Evolutionary conservation across 2,329 filamentous ascomycete species (phyloP), one percentile per base, ranked within the genome.

Genomic region (Metarhizium rileyi): DNA sequence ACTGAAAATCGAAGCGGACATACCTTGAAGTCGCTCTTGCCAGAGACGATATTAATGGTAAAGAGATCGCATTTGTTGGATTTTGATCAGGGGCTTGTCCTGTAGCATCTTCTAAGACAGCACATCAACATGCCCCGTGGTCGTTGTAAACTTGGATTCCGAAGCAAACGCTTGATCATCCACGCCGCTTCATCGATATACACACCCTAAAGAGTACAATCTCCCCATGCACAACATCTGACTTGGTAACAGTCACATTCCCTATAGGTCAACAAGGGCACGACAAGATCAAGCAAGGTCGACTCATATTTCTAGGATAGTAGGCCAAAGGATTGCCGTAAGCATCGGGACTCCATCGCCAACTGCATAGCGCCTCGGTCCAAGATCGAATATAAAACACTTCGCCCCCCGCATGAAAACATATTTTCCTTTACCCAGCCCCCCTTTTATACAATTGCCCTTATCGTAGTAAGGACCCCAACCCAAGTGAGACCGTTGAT

Each of bases 121-220:
- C 5, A 76, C 64, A 43, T 69, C 60, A 33, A 74, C 47, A 44
- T 65, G 71, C 1, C 66, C 68, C 1, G 63, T 71, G n/a, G 76
- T 44, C 1, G 63, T 58, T 4, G 54, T 58, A 4, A 72, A 57
- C n/a, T 50, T 56, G 4, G 55, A 54, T 44, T 64, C 63, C 0
- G 59, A 55, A 2, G 55, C 43, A 14, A 64, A 57, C 14, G 70
- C 50, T 12, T 67, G 14, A 57, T 16, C 33, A 36, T 9, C 33
- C 33, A 36, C 33, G n/a, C 33, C 16, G 33, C 33, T 36, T 36
- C 14, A 28, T 8, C 12, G n/a, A n/a, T n/a, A n/a, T n/a, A n/a
- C n/a, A n/a, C n/a, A n/a, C n/a, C n/a, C n/a, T n/a, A n/a, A n/a
- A n/a, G n/a, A n/a, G n/a, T n/a, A n/a, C n/a, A n/a, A n/a, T n/a